Base-by-base conservation (phyloP, 2,329 filamentous ascomycete genomes). In the Penicillium decumbens region DNA sequence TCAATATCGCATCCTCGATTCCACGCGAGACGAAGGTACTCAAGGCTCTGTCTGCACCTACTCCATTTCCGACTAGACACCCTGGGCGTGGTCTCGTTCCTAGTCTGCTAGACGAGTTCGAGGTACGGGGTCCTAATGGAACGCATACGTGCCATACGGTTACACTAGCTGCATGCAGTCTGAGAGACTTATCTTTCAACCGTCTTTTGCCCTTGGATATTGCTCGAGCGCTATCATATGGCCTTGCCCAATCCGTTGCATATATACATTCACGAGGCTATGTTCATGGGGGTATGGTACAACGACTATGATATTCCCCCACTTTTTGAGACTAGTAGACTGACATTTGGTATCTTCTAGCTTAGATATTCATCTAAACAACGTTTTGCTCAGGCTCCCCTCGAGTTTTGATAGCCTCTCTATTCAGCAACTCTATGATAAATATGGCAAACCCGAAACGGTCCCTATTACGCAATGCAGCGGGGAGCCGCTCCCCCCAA, bases 291-390 rank as follows among this genome's bases (percentile, higher is more conserved):
- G 58, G 50, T 58, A 28, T 41, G 49, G 55, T 12, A 29, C 3
- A 4, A 29, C 9, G 20, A 4, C 20, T 23, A 35, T 18, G 8
- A 35, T 13, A 13, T 15, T 48, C 45, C 47, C 28, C 30, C 2
- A 3, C 33, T 37, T 18, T 42, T 45, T 41, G 44, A 45, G 9
- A 43, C 30, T 18, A 15, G 9, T 32, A 30, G 20, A 18, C 20
- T 42, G 28, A 35, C 12, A 30, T 41, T n/a, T 6, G 23, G 20
- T 20, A 39, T 37, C 15, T 23, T 10, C 45, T 8, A 3, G 20
- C 3, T 10, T 56, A 67, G 62, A 67, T 52, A 50, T 70, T 18
- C 64, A 66, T 52, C 53, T 69, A 4, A 43, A 48, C 25, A 70
- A 67, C 13, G 42, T 64, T 39, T 37, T 66, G 8, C 18, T 56